Conservation (phyloP, 1,284 basidiomycete genomes). For the Moniliophthora roreri region DNA sequence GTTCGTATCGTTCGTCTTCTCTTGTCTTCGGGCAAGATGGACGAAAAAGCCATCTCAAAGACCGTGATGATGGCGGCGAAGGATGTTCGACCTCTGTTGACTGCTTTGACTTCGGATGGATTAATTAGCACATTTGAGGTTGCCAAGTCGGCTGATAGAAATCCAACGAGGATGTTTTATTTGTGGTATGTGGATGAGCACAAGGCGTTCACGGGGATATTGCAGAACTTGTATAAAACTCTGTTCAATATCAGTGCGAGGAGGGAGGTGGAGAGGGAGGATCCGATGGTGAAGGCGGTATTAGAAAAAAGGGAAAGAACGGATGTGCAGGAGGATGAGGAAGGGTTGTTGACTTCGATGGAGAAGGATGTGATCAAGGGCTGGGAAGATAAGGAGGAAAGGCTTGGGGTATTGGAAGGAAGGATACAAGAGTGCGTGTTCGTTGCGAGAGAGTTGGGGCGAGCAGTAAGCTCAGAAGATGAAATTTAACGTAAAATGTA, state of each 20-base stretch:
- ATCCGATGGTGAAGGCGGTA: constrained; percentile 62
- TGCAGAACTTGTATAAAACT: constrained; percentile 83
- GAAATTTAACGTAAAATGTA: too few species aligned
- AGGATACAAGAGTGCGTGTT: constrained; percentile 85
- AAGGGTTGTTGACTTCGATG: constrained; percentile 63
- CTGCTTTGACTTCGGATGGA: constrained; percentile 76
- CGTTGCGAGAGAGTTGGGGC: constrained; percentile 74
- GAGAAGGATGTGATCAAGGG: constrained; percentile 68
- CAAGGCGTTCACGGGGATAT: constrained; percentile 76
- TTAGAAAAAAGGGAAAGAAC: constrained; percentile 78
- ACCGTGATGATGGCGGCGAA: constrained; percentile 90
- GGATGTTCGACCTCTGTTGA: constrained; percentile 81
- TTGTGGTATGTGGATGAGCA: constrained; percentile 89
- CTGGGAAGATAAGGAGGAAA: constrained; percentile 71
- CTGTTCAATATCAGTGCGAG: constrained; percentile 81
- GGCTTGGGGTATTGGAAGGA: constrained; percentile 73
- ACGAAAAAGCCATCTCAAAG: constrained; percentile 97
- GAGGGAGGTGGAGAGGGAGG: constrained; percentile 69
- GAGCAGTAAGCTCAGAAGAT: constrained; percentile 14
- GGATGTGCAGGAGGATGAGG: constrained; percentile 72
- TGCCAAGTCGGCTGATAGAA: constrained; percentile 84
- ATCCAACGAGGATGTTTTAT: constrained; percentile 83
- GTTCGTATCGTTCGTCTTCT: constrained; percentile 85
- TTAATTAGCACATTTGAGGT: constrained; percentile 90
- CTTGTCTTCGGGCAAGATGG: constrained; percentile 89